phyloP scores from a whole-genome alignment of 2,329 filamentous ascomycete species.

The Xylaria sp. region DNA sequence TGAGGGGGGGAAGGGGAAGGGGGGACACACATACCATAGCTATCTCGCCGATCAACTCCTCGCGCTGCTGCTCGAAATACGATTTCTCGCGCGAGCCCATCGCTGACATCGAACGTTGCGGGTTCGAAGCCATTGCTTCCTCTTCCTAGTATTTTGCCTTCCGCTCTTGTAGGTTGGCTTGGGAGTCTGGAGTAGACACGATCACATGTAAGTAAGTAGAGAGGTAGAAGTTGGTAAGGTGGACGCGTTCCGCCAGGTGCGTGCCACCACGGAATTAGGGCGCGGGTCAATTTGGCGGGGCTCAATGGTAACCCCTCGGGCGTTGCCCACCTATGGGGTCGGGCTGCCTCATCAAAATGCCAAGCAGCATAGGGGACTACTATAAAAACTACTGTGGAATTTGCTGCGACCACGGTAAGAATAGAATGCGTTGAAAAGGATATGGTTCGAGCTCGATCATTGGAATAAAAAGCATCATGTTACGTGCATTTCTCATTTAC shows the following conservation, averaged over 20 bases:
- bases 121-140: constrained; percentile 14
- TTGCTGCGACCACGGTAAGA: no score
- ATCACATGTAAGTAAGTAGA: background rate
- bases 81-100: constrained; percentile 51
- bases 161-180: background rate
- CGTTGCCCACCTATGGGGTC: no score
- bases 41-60: constrained; percentile 71
- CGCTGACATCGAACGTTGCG: constrained; percentile 29
- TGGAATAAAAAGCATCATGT: no score
- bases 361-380: no score
- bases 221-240: background rate
- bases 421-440: no score
- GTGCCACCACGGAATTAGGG: background rate
- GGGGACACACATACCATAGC: constrained; percentile 58
- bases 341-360: no score
- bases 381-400: no score
- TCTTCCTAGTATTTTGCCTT: background rate
- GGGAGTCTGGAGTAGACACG: background rate
- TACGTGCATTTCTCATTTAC: no score
- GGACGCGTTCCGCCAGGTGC: background rate
- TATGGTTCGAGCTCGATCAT: no score
- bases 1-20: background rate
- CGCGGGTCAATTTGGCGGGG: background rate
- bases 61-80: constrained; percentile 78
- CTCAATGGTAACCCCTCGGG: background rate